Evolutionary conservation across 805 yeast species (phyloP), one percentile per base, ranked within the genome.

Genomic region (Kazachstania psychrophila): DNA sequence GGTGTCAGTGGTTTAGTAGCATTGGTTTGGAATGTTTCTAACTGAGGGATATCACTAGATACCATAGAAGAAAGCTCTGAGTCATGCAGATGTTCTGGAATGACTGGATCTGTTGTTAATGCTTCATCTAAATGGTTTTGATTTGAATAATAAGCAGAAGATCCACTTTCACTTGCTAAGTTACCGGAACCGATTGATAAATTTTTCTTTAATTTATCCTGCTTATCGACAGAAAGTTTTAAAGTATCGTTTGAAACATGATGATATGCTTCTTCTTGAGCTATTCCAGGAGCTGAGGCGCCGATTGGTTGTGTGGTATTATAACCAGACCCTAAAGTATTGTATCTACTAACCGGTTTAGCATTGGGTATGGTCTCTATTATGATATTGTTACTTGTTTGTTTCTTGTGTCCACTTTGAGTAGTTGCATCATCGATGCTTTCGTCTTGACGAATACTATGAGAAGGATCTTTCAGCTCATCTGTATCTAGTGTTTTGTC

Each of bases 31-130:
- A 41, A 39, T 6, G 58, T 56, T 2, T 43, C 37, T 16, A 57
- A 39, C 14, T 51, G 48, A 16, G 58, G 55, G 9, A 55, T 33
- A 5, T 50, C 43, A 31, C 60, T 52, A 7, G 61, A 52, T 12
- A 40, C 48, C 3, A 45, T 46, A 3, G 59, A 54, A 10, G 30
- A 20, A 23, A 39, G 28, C 31, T 47, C 54, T 28, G n/a, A 13
- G 18, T n/a, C 24, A 24, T 18, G 14, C 12, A 11, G 13, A 10
- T 10, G 14, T 30, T 12, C 26, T 24, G 20, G n/a, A n/a, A n/a
- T n/a, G n/a, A n/a, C n/a, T n/a, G n/a, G 18, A n/a, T n/a, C 10
- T 33, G 26, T 18, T 27, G 13, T 11, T 15, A 15, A 12, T 8
- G 13, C 31, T n/a, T 23, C 32, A 6, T 18, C 23, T 5, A 28